Conservation (phyloP, 352 stramenopile species). For the Plasmopara viticola region DNA sequence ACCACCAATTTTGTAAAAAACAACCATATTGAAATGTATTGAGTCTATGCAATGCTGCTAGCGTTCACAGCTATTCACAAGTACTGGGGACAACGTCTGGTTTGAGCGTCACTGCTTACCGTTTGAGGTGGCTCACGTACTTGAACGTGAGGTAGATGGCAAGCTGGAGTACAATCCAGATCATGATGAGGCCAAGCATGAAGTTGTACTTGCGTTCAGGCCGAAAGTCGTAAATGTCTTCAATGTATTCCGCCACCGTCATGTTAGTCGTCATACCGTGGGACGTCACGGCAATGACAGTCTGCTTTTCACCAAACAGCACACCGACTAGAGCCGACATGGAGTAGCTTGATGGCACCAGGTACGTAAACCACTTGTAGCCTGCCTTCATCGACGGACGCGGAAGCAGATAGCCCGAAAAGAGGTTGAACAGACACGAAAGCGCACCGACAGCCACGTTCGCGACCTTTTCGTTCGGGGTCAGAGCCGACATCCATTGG, state of each 20-base stretch:
- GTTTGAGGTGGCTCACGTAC: constrained; percentile 56
- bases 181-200: constrained; percentile 34
- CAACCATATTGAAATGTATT: too few relatives aligned
- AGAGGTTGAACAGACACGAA: constrained; percentile 61
- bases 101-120: too few relatives aligned
- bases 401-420: constrained; percentile 46
- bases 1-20: too few relatives aligned
- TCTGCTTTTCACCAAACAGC: constrained; percentile 27
- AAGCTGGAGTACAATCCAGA: constrained; percentile 43
- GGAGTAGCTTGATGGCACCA: constrained; percentile 54
- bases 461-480: constrained; percentile 62
- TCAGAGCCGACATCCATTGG: constrained; percentile 64
- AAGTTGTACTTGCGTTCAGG: constrained; percentile 41
- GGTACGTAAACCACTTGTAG: constrained; percentile 62
- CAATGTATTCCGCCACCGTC: constrained; percentile 33
- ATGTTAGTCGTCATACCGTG: constrained; percentile 7
- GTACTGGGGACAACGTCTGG: too few relatives aligned
- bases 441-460: constrained; percentile 60
- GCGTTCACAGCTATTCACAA: too few relatives aligned
- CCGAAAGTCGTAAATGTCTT: constrained; percentile 41
- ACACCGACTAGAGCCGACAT: constrained; percentile 28
- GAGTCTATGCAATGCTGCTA: too few relatives aligned
- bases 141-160: too few relatives aligned
- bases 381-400: constrained; percentile 36
- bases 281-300: constrained; percentile 14